A percentile compares a stretch with the other conserved stretches of the same genome.
These are phyloP conservation scores for Alisma plantagoaquatica DNA, from an alignment of 106 monocot genomes.

Conservation along the genomic window DNA sequence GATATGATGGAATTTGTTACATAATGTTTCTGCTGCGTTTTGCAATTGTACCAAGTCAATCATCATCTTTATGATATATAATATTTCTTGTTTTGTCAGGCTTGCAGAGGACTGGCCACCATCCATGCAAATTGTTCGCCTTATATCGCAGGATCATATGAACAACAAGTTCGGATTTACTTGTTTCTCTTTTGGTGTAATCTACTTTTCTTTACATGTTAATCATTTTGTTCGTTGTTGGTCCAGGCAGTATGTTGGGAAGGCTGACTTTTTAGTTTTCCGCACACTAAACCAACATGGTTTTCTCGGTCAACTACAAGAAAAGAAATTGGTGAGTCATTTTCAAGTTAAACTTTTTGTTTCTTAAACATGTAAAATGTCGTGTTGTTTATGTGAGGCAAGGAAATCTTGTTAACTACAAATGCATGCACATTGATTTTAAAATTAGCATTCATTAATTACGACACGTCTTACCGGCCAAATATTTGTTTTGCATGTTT, in stretches of 20 bases:
- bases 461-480: too few species aligned
- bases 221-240: background rate
- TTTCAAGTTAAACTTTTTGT: too few species aligned
- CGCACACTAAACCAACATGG: slow-evolving; percentile 90
- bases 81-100: slow-evolving; percentile 29
- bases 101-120: slow-evolving; percentile 94
- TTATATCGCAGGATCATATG: slow-evolving; percentile 98
- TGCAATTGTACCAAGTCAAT: too few species aligned
- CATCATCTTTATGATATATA: too few species aligned
- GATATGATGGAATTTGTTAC: too few species aligned
- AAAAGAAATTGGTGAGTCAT: slow-evolving; percentile 86
- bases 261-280: slow-evolving; percentile 91
- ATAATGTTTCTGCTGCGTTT: too few species aligned
- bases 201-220: background rate
- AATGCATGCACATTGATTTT: too few species aligned
- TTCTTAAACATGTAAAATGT: too few species aligned
- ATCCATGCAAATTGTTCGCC: slow-evolving; percentile 94
- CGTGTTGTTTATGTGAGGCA: too few species aligned
- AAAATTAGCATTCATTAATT: too few species aligned
- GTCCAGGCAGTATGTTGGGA: slow-evolving; percentile 82
- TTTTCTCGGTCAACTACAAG: slow-evolving; percentile 90
- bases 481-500: too few species aligned
- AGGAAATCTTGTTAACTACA: too few species aligned
- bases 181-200: background rate
- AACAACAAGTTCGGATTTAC: slow-evolving; percentile 56